Conservation (phyloP, 1,284 basidiomycete species). For the Coniophora puteana region DNA sequence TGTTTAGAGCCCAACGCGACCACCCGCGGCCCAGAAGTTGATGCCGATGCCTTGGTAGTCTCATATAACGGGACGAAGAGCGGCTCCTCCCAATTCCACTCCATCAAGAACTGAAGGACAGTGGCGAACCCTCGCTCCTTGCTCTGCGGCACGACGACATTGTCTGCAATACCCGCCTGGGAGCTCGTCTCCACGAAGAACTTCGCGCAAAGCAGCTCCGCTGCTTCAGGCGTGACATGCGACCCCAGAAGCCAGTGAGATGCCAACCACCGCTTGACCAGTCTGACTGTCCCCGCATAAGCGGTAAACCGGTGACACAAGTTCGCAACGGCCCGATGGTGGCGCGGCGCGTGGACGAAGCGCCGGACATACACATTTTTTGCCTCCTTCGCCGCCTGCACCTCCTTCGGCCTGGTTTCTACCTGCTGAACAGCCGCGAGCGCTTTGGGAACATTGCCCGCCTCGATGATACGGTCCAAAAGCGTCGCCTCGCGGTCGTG, state of each 20-base stretch:
- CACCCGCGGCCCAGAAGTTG: constrained; percentile 13
- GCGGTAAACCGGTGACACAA: constrained; percentile 80
- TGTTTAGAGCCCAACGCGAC: constrained; percentile 29
- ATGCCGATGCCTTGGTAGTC: constrained; percentile 21
- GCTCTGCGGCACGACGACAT: constrained; percentile 47
- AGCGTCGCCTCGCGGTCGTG: constrained; percentile 85
- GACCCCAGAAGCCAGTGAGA: constrained; percentile 81
- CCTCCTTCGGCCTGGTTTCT: constrained; percentile 41
- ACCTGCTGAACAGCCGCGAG: constrained; percentile 22
- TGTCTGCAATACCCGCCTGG: constrained; percentile 9
- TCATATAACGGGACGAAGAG: constrained; percentile 60
- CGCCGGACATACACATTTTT: constrained; percentile 62
- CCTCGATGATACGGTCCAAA: constrained; percentile 65
- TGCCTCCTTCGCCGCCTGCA: constrained; percentile 58
- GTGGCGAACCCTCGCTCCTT: constrained; percentile 82
- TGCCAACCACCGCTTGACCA: constrained; percentile 92
- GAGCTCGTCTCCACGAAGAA: constrained; percentile 43
- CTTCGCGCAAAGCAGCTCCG: constrained; percentile 82
- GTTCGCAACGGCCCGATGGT: constrained; percentile 82
- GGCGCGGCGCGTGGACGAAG: constrained; percentile 78
- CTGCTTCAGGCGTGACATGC: constrained; percentile 72
- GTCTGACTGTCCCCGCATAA: constrained; percentile 80
- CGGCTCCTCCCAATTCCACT: constrained; percentile 82
- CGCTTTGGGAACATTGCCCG: constrained; percentile 24
- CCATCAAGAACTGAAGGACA: constrained; percentile 71